These are phyloP conservation scores for Chaetomium sp. DNA, from an alignment of 2,329 filamentous ascomycete species.

Conservation along the genomic window DNA sequence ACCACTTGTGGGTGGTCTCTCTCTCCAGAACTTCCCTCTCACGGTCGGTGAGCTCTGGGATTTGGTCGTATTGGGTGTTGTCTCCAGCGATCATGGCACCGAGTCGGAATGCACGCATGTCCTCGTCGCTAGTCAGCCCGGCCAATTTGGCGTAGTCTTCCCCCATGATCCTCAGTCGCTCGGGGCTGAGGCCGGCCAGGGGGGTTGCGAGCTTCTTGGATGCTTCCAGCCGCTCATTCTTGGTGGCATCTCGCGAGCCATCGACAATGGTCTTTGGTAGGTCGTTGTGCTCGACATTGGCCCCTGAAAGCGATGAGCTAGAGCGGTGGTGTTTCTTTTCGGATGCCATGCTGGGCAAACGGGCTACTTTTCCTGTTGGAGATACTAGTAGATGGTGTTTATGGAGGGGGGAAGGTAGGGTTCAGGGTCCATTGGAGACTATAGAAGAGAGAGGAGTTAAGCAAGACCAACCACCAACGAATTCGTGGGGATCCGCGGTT, in stretches of 20 bases:
- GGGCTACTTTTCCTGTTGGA: neutral
- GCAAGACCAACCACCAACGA: neutral
- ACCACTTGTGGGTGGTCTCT: slow-evolving; percentile 69
- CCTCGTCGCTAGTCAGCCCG: slow-evolving; percentile 56
- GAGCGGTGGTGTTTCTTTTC: slow-evolving; percentile 26
- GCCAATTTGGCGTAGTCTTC: slow-evolving; percentile 60
- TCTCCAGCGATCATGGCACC: slow-evolving; percentile 61
- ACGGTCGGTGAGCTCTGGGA: slow-evolving; percentile 57
- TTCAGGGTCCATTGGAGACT: neutral
- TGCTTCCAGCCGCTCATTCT: slow-evolving; percentile 40
- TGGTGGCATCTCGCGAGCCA: neutral
- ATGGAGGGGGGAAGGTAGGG: neutral
- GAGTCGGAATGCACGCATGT: slow-evolving; percentile 60
- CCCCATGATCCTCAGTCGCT: slow-evolving; percentile 58
- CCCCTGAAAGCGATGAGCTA: slow-evolving; percentile 20
- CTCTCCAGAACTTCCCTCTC: slow-evolving; percentile 60
- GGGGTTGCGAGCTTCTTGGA: slow-evolving; percentile 47
- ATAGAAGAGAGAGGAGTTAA: neutral
- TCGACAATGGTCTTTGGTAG: neutral
- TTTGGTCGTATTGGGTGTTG: slow-evolving; percentile 51
- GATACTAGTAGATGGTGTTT: neutral
- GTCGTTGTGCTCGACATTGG: slow-evolving; percentile 26
- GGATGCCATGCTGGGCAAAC: slow-evolving; percentile 4
- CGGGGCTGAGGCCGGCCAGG: slow-evolving; percentile 44
- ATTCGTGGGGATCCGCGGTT: neutral